Evolutionary conservation across 495 filamentous ascomycete species (phyloP).

Genomic region (Aspergillus biplanus): DNA sequence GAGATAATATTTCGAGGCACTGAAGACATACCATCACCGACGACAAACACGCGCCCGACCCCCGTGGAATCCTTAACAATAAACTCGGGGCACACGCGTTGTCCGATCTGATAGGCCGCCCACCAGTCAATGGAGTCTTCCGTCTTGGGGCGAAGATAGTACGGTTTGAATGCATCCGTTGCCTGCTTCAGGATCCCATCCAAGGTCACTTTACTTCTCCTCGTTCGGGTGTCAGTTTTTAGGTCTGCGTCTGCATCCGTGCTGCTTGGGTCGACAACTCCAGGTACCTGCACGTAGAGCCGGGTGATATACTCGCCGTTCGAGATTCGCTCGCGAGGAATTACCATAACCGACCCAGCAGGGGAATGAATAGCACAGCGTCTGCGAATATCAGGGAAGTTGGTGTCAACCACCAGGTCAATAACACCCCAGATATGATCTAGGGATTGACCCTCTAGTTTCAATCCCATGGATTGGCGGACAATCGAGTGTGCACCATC

Average conservation of each 20-base stretch:
- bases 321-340: conserved; percentile 64
- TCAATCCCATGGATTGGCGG: conserved; percentile 58
- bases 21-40: conserved; percentile 54
- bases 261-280: conserved; percentile 29
- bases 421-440: conserved; percentile 70
- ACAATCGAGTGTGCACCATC: conserved; percentile 70
- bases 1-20: neutral
- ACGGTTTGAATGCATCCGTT: conserved; percentile 49
- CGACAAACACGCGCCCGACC: conserved; percentile 64
- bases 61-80: conserved; percentile 57
- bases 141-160: conserved; percentile 46
- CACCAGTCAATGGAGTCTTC: conserved; percentile 61
- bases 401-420: conserved; percentile 66
- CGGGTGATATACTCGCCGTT: conserved; percentile 64
- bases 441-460: conserved; percentile 63
- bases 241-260: conserved; percentile 26
- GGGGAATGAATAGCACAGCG: conserved; percentile 69
- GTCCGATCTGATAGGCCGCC: conserved; percentile 69
- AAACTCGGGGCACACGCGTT: conserved; percentile 71
- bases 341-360: conserved; percentile 69
- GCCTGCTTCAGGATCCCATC: conserved; percentile 48
- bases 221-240: conserved; percentile 33
- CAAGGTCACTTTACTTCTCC: conserved; percentile 42
- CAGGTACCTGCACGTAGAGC: conserved; percentile 63
- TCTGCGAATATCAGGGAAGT: conserved; percentile 73